A percentile compares a stretch with the other conserved stretches of the same genome.
These are phyloP conservation scores for Hypoxylon fragiforme DNA, from an alignment of 495 filamentous ascomycete genomes.

Conservation along the genomic window DNA sequence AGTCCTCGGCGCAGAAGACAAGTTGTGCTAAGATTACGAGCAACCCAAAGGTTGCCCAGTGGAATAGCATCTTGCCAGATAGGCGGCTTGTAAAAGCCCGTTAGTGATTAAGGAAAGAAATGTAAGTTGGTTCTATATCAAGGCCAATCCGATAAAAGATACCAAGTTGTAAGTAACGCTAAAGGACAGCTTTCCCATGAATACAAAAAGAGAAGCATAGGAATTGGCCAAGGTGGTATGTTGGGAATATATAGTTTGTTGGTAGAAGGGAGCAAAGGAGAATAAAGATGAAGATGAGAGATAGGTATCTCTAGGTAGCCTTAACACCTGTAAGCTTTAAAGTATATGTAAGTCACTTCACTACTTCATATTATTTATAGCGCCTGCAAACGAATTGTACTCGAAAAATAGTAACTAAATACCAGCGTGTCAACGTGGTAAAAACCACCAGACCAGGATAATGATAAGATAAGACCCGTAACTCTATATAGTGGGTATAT, in stretches of 20 bases:
- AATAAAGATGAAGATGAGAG: no score
- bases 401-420: constrained; percentile 30
- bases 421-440: constrained; percentile 34
- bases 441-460: constrained; percentile 13
- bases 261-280: no score
- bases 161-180: not conserved
- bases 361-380: no score
- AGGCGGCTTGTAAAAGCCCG: constrained; percentile 16
- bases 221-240: constrained; percentile 25
- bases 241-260: not conserved
- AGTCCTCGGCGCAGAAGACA: constrained; percentile 66
- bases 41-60: constrained; percentile 45
- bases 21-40: constrained; percentile 51
- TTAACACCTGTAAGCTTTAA: no score
- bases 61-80: constrained; percentile 43
- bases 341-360: no score
- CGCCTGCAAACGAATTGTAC: not conserved
- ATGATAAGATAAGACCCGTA: constrained; percentile 31
- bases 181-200: constrained; percentile 23
- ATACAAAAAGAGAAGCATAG: constrained; percentile 13
- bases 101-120: not conserved
- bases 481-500: constrained; percentile 18
- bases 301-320: no score
- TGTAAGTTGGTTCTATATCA: not conserved
- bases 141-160: constrained; percentile 1